phyloP scores from a whole-genome alignment of 1,284 basidiomycete species.

The Pseudomicrostroma phylloplanum region DNA sequence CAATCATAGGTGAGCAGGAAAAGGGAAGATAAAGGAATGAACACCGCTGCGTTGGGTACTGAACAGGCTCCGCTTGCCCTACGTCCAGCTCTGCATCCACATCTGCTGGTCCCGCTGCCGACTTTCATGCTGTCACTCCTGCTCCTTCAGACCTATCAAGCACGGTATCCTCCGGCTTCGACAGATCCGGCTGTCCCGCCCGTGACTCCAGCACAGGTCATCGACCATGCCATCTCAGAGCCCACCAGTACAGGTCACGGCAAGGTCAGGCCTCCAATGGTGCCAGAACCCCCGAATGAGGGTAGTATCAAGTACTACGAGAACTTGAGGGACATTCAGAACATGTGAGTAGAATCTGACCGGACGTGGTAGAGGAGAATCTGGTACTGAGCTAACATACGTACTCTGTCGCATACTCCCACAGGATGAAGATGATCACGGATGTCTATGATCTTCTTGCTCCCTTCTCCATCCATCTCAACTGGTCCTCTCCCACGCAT shows the following conservation, averaged over 20 bases:
- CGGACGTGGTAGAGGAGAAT: not conserved
- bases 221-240: conserved; percentile 11
- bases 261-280: conserved; percentile 24
- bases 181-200: conserved; percentile 18
- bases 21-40: not conserved
- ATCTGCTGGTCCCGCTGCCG: conserved; percentile 36
- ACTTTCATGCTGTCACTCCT: conserved; percentile 42
- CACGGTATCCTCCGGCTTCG: conserved; percentile 18
- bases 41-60: not conserved
- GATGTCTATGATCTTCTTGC: conserved; percentile 46
- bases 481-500: conserved; percentile 48
- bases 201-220: conserved; percentile 9
- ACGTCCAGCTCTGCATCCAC: conserved; percentile 30
- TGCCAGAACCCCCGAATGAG: conserved; percentile 45
- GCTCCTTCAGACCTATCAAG: conserved; percentile 34
- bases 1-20: conserved; percentile 18
- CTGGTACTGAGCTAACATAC: not conserved
- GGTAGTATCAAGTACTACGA: conserved; percentile 45
- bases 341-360: conserved; percentile 32
- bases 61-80: not conserved
- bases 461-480: conserved; percentile 43
- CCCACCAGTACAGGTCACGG: conserved; percentile 18
- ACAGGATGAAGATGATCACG: conserved; percentile 45
- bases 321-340: conserved; percentile 50
- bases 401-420: not conserved